Base-by-base conservation (phyloP, 2,329 filamentous ascomycete genomes). In the Alternaria panax region DNA sequence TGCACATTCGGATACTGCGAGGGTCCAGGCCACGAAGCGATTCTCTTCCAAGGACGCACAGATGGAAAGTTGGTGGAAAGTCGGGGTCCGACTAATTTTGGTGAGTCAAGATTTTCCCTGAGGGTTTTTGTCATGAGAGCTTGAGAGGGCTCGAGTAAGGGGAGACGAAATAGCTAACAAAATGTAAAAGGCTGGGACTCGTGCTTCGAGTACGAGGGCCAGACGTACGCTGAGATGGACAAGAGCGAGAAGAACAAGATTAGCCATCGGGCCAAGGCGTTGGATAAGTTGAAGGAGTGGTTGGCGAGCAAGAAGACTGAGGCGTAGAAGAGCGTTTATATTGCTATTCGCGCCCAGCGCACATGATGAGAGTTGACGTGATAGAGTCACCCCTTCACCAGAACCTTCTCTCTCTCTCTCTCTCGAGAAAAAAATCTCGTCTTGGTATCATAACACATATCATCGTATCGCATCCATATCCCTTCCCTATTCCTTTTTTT, bases 211-310 rank as follows among this genome's bases (percentile, higher is more conserved):
- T 94, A 96, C 69, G 86, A 96, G 65, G 93, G 93, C 41, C 60
- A 72, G 80, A 99, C 95, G 82, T 90, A 96, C 76, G 95, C 95
- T 27, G 95, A 99, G 82, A 99, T 99, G 95, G 90, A 92, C 51
- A 93, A 91, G 79, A 80, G 77, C 9, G 87, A 88, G 75, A 96
- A 96, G 88, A 99, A 98, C 82, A 87, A 88, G 74, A 92, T 99
- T 72, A 97, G 93, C 25, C 95, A 99, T 80, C 90, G 95, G 42
- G 90, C 87, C 66, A 92, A 90, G 73, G 95, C 95, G n/a, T 82
- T 99, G 53, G 85, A 88, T 65, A 96, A 97, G 80, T 84, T 99
- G 64, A 91, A 92, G 74, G 84, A 83, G 34, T 98, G 94, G 92
- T 85, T 96, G 68, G 84, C 86, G 8, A 59, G 18, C 58, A 82